phyloP scores from a whole-genome alignment of 2,329 filamentous ascomycete genomes.

The Ophiocordyceps camponoti-leonardi region DNA sequence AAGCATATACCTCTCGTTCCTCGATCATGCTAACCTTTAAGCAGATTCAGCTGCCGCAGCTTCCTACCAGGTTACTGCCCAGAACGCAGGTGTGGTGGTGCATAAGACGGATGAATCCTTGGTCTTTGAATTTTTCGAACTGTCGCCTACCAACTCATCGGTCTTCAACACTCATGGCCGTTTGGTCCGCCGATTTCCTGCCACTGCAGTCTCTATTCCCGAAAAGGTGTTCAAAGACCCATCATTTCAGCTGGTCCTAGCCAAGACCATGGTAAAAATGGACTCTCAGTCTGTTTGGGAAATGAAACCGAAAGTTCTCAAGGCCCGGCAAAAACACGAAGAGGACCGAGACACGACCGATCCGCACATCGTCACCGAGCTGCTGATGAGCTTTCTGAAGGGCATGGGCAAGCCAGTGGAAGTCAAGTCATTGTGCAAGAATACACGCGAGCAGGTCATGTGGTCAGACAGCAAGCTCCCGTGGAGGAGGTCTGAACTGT shows the following conservation, averaged over 20 bases:
- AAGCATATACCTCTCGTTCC: too few species aligned
- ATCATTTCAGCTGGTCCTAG: slow-evolving; percentile 8
- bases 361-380: slow-evolving; percentile 33
- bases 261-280: slow-evolving; percentile 12
- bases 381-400: slow-evolving; percentile 21
- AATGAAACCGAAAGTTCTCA: slow-evolving; percentile 11
- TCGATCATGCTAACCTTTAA: too few species aligned
- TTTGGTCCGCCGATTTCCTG: background rate
- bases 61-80: slow-evolving; percentile 3
- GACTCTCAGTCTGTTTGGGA: slow-evolving; percentile 9
- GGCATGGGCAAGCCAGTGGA: slow-evolving; percentile 12
- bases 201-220: background rate
- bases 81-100: slow-evolving; percentile 19
- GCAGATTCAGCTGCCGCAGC: too few species aligned
- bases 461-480: background rate
- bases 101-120: slow-evolving; percentile 5
- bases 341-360: slow-evolving; percentile 30
- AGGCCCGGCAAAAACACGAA: slow-evolving; percentile 15
- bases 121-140: slow-evolving; percentile 16
- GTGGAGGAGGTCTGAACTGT: slow-evolving; percentile 2
- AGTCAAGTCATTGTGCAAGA: slow-evolving; percentile 24
- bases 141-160: slow-evolving; percentile 8
- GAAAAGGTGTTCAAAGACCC: background rate
- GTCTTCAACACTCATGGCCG: slow-evolving; percentile 4
- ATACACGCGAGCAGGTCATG: slow-evolving; percentile 29